These are phyloP conservation scores for Cardiospermum halicacabum DNA, from an alignment of 345 rosid species.

Conservation along the genomic window DNA sequence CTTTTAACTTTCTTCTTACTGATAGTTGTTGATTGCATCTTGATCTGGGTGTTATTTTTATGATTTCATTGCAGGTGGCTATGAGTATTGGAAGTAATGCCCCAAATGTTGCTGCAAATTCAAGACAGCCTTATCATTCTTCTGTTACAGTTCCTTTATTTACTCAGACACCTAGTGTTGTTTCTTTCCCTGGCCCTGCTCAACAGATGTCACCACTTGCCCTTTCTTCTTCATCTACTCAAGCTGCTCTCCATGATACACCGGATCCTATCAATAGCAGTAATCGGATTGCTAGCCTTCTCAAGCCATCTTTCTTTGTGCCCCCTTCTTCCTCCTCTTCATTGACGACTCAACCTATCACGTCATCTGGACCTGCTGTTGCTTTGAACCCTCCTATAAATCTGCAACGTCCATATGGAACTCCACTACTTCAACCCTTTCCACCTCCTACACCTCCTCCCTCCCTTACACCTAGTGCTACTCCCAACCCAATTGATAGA, in stretches of 20 bases:
- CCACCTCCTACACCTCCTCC: slow-evolving; percentile 65
- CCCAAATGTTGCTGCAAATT: slow-evolving; percentile 24
- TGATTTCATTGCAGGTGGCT: slow-evolving; percentile 33
- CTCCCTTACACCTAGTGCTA: slow-evolving; percentile 45
- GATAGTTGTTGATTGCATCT: neutral
- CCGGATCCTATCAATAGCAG: slow-evolving; percentile 33
- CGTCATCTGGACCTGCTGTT: slow-evolving; percentile 37
- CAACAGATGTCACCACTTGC: slow-evolving; percentile 32
- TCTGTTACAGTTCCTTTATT: slow-evolving; percentile 31
- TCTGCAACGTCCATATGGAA: slow-evolving; percentile 55
- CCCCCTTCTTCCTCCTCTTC: slow-evolving; percentile 45
- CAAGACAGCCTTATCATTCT: slow-evolving; percentile 35
- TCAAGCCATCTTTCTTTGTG: slow-evolving; percentile 54
- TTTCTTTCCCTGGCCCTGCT: slow-evolving; percentile 26
- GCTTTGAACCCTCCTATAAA: slow-evolving; percentile 43
- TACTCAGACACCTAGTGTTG: slow-evolving; percentile 28
- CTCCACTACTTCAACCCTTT: slow-evolving; percentile 69
- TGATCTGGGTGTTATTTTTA: slow-evolving; percentile 8
- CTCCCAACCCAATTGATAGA: slow-evolving; percentile 16
- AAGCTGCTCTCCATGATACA: slow-evolving; percentile 24
- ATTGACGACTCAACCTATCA: slow-evolving; percentile 35
- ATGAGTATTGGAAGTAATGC: slow-evolving; percentile 36
- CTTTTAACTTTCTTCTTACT: neutral
- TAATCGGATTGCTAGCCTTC: slow-evolving; percentile 40
- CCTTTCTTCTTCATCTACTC: slow-evolving; percentile 33